These are phyloP conservation scores for Xerocomus potaroensis DNA, from an alignment of 768 basidiomycete genomes.

Conservation along the genomic window DNA sequence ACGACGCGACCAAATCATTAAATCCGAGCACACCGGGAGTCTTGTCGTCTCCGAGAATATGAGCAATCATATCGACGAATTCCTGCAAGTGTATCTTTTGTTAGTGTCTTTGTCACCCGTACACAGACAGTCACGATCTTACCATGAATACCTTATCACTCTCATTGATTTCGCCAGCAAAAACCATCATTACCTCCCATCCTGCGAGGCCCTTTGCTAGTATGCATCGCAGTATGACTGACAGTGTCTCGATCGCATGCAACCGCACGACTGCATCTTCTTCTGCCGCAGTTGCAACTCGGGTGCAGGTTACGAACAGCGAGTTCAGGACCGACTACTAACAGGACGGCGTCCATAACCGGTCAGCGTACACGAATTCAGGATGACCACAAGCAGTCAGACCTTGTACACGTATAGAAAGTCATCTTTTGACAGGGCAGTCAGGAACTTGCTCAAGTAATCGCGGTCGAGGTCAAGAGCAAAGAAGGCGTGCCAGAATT, in stretches of 20 bases:
- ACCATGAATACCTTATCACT: slow-evolving; percentile 60
- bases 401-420: slow-evolving; percentile 54
- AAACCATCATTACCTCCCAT: slow-evolving; percentile 70
- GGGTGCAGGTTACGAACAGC: slow-evolving; percentile 46
- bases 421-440: slow-evolving; percentile 42
- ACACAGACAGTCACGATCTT: background rate
- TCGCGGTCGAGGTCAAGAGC: slow-evolving; percentile 47
- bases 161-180: slow-evolving; percentile 54
- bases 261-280: slow-evolving; percentile 14
- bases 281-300: slow-evolving; percentile 32
- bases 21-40: slow-evolving; percentile 32
- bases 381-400: slow-evolving; percentile 2
- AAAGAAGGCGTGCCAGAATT: slow-evolving; percentile 53
- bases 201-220: slow-evolving; percentile 58
- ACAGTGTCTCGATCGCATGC: slow-evolving; percentile 51
- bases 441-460: slow-evolving; percentile 40
- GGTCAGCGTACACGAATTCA: slow-evolving; percentile 6
- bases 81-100: slow-evolving; percentile 33
- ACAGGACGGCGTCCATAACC: slow-evolving; percentile 9
- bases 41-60: slow-evolving; percentile 41
- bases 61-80: slow-evolving; percentile 45
- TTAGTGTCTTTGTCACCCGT: background rate
- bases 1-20: background rate
- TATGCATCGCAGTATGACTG: slow-evolving; percentile 42
- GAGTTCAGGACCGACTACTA: slow-evolving; percentile 48